Percentiles rank a stretch among this genome's conserved stretches.
Evolutionary conservation across 2,329 filamentous ascomycete species (phyloP).

Genomic region (Alternaria rosae): DNA sequence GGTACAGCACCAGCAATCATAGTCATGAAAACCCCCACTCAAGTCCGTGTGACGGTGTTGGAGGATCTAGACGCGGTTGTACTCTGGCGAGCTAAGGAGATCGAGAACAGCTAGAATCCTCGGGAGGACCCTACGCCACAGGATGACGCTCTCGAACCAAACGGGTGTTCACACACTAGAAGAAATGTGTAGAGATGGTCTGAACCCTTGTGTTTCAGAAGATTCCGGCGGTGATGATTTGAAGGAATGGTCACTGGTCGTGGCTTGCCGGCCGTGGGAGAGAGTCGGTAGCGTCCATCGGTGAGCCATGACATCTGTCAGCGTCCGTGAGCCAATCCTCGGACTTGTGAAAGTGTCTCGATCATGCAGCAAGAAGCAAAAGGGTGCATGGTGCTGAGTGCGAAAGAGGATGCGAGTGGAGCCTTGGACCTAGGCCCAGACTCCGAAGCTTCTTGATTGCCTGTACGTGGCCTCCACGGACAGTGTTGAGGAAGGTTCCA

Average conservation of each 20-base stretch:
- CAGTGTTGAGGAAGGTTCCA: neutral
- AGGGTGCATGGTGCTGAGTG: neutral
- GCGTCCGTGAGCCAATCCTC: neutral
- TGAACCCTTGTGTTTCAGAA: neutral
- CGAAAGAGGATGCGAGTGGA: neutral
- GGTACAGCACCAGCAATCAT: neutral
- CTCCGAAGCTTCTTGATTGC: neutral
- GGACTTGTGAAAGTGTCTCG: neutral
- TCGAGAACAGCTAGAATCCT: neutral
- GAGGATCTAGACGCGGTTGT: neutral
- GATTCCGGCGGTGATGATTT: neutral
- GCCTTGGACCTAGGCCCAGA: neutral
- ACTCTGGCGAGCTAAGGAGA: neutral
- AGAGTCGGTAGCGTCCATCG: neutral
- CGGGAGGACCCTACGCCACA: neutral
- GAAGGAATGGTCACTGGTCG: neutral
- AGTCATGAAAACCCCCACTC: neutral
- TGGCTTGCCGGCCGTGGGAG: neutral
- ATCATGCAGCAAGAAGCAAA: conserved; percentile 1
- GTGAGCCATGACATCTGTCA: neutral
- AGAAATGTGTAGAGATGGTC: neutral
- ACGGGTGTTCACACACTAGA: neutral
- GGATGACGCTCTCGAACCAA: conserved; percentile 1
- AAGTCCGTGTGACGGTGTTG: neutral
- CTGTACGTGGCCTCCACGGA: neutral